Evolutionary conservation across 345 rosid genomes (phyloP), one percentile per base, ranked within the genome.

Genomic region (Durio zibethinus): DNA sequence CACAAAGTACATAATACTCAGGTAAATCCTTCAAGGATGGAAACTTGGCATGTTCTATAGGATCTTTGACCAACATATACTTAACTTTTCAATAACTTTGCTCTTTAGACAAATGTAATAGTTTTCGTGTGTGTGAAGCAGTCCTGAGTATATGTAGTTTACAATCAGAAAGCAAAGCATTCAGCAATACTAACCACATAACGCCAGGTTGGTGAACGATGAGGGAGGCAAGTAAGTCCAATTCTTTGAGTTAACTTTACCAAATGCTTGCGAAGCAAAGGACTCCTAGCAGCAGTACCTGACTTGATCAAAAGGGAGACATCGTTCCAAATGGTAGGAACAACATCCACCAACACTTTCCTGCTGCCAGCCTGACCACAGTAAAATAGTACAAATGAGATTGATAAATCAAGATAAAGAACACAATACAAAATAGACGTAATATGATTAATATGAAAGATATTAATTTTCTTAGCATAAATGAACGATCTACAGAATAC

Each of bases 201-300:
- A 68, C 85, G 90, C 97, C 98, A 91, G 79, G 93, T 73, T 29
- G 94, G 92, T 75, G 87, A 80, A 70, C 94, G 97, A 79, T 80
- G 92, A 86, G 98, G 98, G 77, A 96, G 97, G 79, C 91, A 91
- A 77, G 86, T 85, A 75, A 92, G 90, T 79, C 96, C 99, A 75
- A 96, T 85, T 78, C 99, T 84, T 81, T 96, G 98, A 76, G 91
- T 90, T 83, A 91, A 82, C 88, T 96, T 93, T 79, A 96, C 79
- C 82, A 90, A 76, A 85, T 87, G 86, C 85, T 96, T 96, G 73
- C 98, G 92, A 77, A 96, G 98, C 81, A 93, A 80, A 78, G 94
- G 86, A 85, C 97, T 93, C 76, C 76, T 86, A 77, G 89, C 83
- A 27, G 97, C 97, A 52, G 85, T 77, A 74, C 78, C 84, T 50